These are phyloP conservation scores for Candida boidinii DNA, from an alignment of 805 yeast species.

Conservation along the genomic window DNA sequence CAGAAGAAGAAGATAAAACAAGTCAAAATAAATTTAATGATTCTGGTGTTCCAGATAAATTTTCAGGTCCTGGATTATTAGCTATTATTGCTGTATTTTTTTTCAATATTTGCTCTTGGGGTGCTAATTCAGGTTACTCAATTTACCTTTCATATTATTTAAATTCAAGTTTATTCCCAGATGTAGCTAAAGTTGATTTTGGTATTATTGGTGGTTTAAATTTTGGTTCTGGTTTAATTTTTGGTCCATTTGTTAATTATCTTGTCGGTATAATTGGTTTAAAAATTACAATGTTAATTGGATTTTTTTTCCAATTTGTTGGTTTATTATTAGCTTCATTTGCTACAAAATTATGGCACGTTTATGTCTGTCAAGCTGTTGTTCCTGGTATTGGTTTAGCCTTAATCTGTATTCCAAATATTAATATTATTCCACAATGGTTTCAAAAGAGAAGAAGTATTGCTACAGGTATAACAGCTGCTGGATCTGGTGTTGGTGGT, in stretches of 20 bases:
- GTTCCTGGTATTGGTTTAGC: constrained; percentile 53
- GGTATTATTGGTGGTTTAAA: constrained; percentile 65
- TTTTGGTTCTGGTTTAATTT: constrained; percentile 43
- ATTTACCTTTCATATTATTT: constrained; percentile 53
- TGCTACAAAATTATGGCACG: constrained; percentile 52
- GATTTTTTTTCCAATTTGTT: constrained; percentile 40
- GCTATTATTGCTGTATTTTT: constrained; percentile 36
- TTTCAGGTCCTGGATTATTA: constrained; percentile 56
- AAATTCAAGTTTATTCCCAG: constrained; percentile 39
- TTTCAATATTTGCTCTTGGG: constrained; percentile 61
- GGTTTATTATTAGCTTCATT: constrained; percentile 56
- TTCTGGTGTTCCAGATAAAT: constrained; percentile 46
- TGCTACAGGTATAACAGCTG: constrained; percentile 38
- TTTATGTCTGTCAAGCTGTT: constrained; percentile 62
- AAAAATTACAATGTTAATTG: constrained; percentile 33
- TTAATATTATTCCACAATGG: constrained; percentile 61
- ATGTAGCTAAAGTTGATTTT: constrained; percentile 49
- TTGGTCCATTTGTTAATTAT: constrained; percentile 41
- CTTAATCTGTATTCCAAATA: constrained; percentile 47
- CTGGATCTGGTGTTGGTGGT: constrained; percentile 50
- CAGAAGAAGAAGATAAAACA: no score
- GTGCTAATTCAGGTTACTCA: constrained; percentile 61
- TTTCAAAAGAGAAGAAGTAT: constrained; percentile 53
- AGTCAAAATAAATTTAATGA: no score
- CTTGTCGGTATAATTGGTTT: constrained; percentile 34